A percentile compares a stretch with the other conserved stretches of the same genome.
Conservation (phyloP, 345 rosid species). For the Murraya paniculata region DNA sequence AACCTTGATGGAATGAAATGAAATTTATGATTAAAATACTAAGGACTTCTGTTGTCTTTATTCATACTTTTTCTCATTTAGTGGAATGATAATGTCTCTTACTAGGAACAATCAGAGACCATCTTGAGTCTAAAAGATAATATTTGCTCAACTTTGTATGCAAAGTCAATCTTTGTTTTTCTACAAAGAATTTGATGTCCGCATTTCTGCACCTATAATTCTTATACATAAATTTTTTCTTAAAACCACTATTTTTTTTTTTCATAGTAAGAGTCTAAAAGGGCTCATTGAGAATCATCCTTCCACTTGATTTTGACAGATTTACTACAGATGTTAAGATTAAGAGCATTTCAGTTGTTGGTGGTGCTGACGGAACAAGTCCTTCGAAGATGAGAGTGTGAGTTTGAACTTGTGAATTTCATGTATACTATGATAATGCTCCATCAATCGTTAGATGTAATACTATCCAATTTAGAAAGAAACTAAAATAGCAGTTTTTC, state of each 20-base stretch:
- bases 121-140: not conserved
- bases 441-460: not conserved
- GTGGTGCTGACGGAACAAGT: conserved; percentile 89
- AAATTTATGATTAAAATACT: not conserved
- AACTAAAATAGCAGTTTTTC: not conserved
- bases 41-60: not conserved
- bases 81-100: not conserved
- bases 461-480: not conserved
- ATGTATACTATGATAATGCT: not conserved
- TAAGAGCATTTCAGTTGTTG: conserved; percentile 87
- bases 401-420: conserved; percentile 28
- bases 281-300: not conserved
- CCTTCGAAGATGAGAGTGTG: conserved; percentile 96
- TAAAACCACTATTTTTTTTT: not conserved
- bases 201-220: too few relatives aligned
- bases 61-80: not conserved
- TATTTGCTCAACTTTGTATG: too few relatives aligned
- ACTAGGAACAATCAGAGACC: not conserved
- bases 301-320: conserved; percentile 35
- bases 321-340: conserved; percentile 96
- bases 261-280: not conserved
- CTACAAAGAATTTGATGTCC: too few relatives aligned
- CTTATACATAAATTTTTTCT: not conserved
- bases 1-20: not conserved
- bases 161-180: too few relatives aligned